Percentiles rank a stretch among this genome's conserved stretches.
These are phyloP conservation scores for Alternaria tenuissima DNA, from an alignment of 2,329 filamentous ascomycete genomes.

Conservation along the genomic window DNA sequence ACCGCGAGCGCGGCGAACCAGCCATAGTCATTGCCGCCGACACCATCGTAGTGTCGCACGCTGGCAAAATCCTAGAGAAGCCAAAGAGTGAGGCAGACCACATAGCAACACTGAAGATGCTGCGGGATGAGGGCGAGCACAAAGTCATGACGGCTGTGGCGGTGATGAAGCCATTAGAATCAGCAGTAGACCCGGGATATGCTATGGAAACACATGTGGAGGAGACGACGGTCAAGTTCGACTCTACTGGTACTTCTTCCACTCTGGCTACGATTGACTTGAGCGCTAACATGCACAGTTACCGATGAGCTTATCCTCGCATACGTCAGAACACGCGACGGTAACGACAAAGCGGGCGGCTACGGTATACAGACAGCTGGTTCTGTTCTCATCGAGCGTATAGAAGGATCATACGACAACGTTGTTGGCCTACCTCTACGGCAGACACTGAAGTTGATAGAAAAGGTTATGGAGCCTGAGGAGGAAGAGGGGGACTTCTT, in stretches of 20 bases:
- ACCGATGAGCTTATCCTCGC: conserved; percentile 84
- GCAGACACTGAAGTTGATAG: conserved; percentile 79
- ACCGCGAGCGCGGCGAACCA: conserved; percentile 70
- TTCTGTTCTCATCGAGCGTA: conserved; percentile 83
- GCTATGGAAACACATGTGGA: conserved; percentile 81
- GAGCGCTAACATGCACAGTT: conserved; percentile 47
- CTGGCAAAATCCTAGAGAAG: conserved; percentile 88
- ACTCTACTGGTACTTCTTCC: conserved; percentile 58
- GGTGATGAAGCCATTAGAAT: conserved; percentile 81
- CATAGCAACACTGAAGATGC: conserved; percentile 79
- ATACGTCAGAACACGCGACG: conserved; percentile 86
- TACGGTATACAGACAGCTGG: conserved; percentile 94
- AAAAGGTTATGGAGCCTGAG: conserved; percentile 83
- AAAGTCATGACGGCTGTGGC: conserved; percentile 87
- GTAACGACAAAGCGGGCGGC: conserved; percentile 93
- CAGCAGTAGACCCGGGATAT: conserved; percentile 85
- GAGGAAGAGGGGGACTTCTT: conserved; percentile 47
- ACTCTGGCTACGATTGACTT: too few relatives aligned
- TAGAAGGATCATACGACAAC: conserved; percentile 92
- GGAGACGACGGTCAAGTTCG: conserved; percentile 91
- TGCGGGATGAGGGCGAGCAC: conserved; percentile 80
- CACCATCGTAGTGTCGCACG: conserved; percentile 81
- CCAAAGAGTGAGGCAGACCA: conserved; percentile 83
- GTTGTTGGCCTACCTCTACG: conserved; percentile 90
- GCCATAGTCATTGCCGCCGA: conserved; percentile 89